Evolutionary conservation across 2,329 filamentous ascomycete species (phyloP).

Genomic region (Macroventuria anomochaeta): DNA sequence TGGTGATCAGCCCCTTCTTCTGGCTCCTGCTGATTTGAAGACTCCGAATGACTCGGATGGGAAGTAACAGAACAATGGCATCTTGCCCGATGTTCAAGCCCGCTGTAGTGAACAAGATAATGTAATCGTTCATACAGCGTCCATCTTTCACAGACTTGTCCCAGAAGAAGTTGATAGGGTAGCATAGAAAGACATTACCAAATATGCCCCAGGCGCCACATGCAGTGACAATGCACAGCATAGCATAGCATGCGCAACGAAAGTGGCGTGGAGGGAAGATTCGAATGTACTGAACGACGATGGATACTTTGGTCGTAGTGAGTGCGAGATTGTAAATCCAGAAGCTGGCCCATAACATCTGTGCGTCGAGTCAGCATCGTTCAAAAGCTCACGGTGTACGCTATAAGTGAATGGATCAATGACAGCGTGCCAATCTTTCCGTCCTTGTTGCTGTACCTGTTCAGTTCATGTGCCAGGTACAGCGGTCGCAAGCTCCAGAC

Average conservation of each 20-base stretch:
- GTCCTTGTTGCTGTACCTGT: neutral
- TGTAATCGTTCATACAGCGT: conserved; percentile 38
- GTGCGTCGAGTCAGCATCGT: neutral
- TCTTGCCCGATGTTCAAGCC: conserved; percentile 43
- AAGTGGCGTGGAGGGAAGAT: conserved; percentile 41
- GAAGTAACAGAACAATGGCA: conserved; percentile 42
- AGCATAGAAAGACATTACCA: conserved; percentile 45
- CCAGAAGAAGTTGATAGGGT: conserved; percentile 44
- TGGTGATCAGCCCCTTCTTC: conserved; percentile 45
- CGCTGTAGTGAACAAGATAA: conserved; percentile 42
- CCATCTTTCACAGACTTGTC: conserved; percentile 34
- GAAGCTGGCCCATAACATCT: conserved; percentile 46
- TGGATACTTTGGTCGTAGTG: conserved; percentile 41
- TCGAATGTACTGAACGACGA: conserved; percentile 42
- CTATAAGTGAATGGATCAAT: neutral
- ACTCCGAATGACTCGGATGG: conserved; percentile 38
- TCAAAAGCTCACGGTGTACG: neutral
- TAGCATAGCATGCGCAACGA: conserved; percentile 34
- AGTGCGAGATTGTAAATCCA: conserved; percentile 45
- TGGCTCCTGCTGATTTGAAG: conserved; percentile 44
- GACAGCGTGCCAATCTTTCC: too few species aligned
- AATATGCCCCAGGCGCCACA: conserved; percentile 42
- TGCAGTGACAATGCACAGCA: conserved; percentile 34
- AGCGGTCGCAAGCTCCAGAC: neutral
- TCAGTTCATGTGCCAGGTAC: neutral